Evolutionary conservation across 768 basidiomycete species (phyloP).

Genomic region (Lentinula sp.): DNA sequence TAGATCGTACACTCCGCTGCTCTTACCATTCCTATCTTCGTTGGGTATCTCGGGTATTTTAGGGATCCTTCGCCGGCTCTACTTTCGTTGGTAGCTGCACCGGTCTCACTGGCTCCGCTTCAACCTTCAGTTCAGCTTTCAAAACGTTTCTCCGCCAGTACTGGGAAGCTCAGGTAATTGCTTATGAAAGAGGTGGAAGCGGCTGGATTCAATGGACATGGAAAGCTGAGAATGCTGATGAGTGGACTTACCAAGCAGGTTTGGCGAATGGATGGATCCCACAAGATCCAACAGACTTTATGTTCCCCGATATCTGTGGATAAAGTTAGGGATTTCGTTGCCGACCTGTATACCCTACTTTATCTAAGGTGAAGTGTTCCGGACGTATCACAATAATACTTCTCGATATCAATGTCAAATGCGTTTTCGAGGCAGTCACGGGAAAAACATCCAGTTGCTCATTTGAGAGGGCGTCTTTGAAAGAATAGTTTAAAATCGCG

Average conservation of each 20-base stretch:
- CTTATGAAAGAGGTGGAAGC: constrained; percentile 55
- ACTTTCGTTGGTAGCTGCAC: constrained; percentile 66
- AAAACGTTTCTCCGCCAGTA: constrained; percentile 76
- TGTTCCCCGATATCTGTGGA: constrained; percentile 60
- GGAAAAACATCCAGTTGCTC: too few species aligned
- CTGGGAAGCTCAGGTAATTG: constrained; percentile 80
- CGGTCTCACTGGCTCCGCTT: constrained; percentile 68
- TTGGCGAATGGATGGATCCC: constrained; percentile 79
- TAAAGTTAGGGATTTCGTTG: not conserved
- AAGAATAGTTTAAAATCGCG: too few species aligned
- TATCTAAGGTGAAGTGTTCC: too few species aligned
- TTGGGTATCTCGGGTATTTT: not conserved
- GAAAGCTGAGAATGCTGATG: constrained; percentile 79
- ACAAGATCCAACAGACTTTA: constrained; percentile 34
- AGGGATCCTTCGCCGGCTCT: constrained; percentile 53
- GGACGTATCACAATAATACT: too few species aligned
- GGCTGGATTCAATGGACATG: constrained; percentile 85
- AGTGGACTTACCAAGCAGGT: constrained; percentile 88
- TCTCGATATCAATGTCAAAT: too few species aligned
- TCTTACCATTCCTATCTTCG: too few species aligned
- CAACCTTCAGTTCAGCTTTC: constrained; percentile 68
- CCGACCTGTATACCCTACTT: not conserved
- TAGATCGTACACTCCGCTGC: too few species aligned
- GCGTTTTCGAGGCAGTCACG: too few species aligned
- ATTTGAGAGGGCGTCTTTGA: too few species aligned